phyloP scores from a whole-genome alignment of 345 rosid species.

The Turritis glabra region DNA sequence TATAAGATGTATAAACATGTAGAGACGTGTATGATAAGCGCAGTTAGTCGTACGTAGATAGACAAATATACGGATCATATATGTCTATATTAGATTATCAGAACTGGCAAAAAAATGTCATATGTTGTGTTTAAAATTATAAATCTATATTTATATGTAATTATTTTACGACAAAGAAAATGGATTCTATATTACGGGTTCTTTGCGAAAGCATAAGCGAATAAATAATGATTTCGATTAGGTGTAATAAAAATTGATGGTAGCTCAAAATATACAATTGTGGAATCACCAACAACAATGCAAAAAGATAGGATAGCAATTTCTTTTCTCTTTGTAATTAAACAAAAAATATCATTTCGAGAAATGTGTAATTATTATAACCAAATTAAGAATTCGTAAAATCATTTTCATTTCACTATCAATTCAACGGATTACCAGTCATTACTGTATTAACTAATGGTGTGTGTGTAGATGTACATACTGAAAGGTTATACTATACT shows the following conservation, averaged over 20 bases:
- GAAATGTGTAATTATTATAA: background rate
- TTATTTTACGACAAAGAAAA: background rate
- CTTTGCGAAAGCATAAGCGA: background rate
- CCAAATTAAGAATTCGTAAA: background rate
- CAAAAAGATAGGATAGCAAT: background rate
- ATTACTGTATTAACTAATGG: background rate
- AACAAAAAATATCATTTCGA: background rate
- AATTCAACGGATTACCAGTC: background rate
- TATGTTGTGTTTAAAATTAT: background rate
- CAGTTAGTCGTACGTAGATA: background rate
- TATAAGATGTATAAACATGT: constrained; percentile 6
- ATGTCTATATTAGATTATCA: background rate
- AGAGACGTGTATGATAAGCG: constrained; percentile 29
- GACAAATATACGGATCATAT: background rate
- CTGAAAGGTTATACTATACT: background rate
- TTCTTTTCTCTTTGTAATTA: background rate
- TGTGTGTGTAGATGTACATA: background rate
- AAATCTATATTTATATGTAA: background rate
- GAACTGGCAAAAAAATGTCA: background rate
- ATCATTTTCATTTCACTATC: background rate
- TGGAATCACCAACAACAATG: background rate
- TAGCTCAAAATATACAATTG: background rate
- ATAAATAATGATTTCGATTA: background rate
- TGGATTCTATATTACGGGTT: background rate
- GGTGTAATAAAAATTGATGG: background rate